phyloP scores from a whole-genome alignment of 225 moss, liverwort and hornwort species.

The Rhytidiadelphus loreus region DNA sequence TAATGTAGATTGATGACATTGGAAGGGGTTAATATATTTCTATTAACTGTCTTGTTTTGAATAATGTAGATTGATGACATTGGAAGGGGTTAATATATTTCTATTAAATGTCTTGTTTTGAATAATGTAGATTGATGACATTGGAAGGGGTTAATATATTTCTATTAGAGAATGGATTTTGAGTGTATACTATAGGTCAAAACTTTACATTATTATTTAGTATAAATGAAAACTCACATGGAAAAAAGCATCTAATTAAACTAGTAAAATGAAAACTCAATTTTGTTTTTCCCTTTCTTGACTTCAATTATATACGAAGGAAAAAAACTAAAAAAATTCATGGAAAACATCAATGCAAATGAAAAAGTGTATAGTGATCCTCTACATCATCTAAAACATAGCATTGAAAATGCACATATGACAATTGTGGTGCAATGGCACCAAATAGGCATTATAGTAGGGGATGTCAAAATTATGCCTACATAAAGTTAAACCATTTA shows the following conservation, averaged over 20 bases:
- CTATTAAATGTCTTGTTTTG: fast-evolving
- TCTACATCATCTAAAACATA: not conserved
- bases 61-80: fast-evolving
- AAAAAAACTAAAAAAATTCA: not conserved
- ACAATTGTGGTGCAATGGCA: not conserved
- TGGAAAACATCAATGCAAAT: not conserved
- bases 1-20: not conserved
- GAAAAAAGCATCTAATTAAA: not conserved
- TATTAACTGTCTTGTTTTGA: too few species aligned
- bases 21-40: too few species aligned
- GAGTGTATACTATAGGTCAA: not conserved
- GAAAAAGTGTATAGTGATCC: not conserved
- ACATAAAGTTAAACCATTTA: not conserved
- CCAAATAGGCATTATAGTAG: too few species aligned
- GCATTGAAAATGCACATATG: fast-evolving
- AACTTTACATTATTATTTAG: not conserved
- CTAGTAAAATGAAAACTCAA: too few species aligned
- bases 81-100: not conserved
- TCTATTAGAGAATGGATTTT: not conserved
- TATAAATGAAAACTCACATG: not conserved
- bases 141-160: too few species aligned
- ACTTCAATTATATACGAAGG: not conserved
- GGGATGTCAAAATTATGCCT: not conserved
- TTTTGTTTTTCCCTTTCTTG: fast-evolving
- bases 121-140: fast-evolving